These are phyloP conservation scores for Ceratocystis diversiconidia DNA, from an alignment of 2,329 filamentous ascomycete genomes.

Conservation along the genomic window DNA sequence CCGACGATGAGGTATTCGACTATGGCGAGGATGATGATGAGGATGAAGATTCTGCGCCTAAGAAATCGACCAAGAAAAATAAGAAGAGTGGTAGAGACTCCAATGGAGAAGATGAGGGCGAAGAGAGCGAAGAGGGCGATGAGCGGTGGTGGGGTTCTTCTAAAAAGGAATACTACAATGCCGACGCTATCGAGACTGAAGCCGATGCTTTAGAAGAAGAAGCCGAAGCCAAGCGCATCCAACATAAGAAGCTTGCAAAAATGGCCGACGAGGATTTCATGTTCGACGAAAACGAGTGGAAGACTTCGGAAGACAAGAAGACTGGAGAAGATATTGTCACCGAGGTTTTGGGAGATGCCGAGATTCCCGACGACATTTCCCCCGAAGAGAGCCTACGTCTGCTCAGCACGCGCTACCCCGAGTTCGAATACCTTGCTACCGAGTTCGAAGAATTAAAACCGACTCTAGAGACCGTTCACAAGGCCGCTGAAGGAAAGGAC, in stretches of 20 bases:
- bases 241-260: slow-evolving; percentile 77
- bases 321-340: slow-evolving; percentile 49
- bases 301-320: slow-evolving; percentile 39
- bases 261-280: slow-evolving; percentile 89
- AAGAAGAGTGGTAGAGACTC: slow-evolving; percentile 19
- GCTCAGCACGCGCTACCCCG: slow-evolving; percentile 70
- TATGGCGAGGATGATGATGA: slow-evolving; percentile 31
- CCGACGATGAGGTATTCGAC: slow-evolving; percentile 47
- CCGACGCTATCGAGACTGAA: slow-evolving; percentile 55
- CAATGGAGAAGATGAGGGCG: slow-evolving; percentile 47
- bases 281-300: slow-evolving; percentile 82
- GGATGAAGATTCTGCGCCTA: slow-evolving; percentile 30
- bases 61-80: slow-evolving; percentile 22
- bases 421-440: slow-evolving; percentile 73
- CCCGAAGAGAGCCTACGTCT: slow-evolving; percentile 61
- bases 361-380: slow-evolving; percentile 67
- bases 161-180: slow-evolving; percentile 84
- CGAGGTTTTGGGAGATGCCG: slow-evolving; percentile 71
- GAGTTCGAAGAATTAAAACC: slow-evolving; percentile 66
- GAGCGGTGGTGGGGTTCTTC: slow-evolving; percentile 74
- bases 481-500: slow-evolving; percentile 39
- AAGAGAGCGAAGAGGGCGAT: slow-evolving; percentile 39
- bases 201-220: slow-evolving; percentile 76
- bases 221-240: slow-evolving; percentile 70
- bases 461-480: slow-evolving; percentile 43